Base-by-base conservation (phyloP, 2,329 filamentous ascomycete genomes). In the Beauveria bassiana region DNA sequence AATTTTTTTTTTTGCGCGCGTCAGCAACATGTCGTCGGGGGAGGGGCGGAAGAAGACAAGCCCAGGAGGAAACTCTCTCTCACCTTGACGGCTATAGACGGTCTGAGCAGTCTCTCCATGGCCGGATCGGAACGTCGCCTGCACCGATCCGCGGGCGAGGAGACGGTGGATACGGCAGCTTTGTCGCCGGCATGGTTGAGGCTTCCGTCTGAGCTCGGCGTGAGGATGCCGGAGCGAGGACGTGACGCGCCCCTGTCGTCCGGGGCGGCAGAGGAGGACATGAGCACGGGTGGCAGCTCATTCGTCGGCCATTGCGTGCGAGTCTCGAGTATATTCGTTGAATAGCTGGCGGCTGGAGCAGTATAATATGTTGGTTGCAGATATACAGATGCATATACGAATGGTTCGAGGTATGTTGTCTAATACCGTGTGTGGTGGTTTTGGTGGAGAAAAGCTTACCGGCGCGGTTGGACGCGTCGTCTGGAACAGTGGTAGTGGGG, bases 21-120 rank as follows among this genome's bases (percentile, higher is more conserved):
- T 49, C 7, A 40, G 28, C 54, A 20, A 63, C 24, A 43, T 38
- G 42, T 20, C 42, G 2, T 43, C 6, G 40, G 40, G 12, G 28
- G 18, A 18, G 28, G 28, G 49, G 2, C 8, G 28, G 10, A 1
- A 8, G 28, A 38, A 43, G 2, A 10, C 10, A 31, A 31, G 45
- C 22, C 18, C 22, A 22, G 22, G 22, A 3, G 7, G 4, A 43
- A n/a, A n/a, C n/a, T n/a, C 73, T 24, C 34, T 38, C 65, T 38
- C 65, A 83, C 82, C 76, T 80, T 82, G 67, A 85, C 71, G 38
- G 79, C 73, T 64, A 85, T 78, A n/a, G 77, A 71, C 6, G 79
- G 72, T 64, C 77, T 80, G 31, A 86, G 74, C 8, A 86, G 73
- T 47, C 81, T 75, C 57, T 81, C 79, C 71, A 82, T 77, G n/a